Evolutionary conservation across 1,284 basidiomycete genomes (phyloP).

Genomic region (Trametes pubescens): DNA sequence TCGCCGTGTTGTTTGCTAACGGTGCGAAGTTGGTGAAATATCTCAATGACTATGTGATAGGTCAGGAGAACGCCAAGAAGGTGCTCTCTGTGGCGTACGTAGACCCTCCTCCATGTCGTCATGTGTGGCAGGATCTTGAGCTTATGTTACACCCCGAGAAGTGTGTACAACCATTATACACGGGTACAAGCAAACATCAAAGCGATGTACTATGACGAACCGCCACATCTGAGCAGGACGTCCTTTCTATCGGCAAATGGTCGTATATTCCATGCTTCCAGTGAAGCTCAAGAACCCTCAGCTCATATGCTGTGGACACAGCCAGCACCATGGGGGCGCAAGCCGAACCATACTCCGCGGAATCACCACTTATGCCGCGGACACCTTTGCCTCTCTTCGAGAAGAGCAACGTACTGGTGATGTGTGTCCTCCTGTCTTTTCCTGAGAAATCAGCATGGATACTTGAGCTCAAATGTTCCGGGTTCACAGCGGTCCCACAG

Average conservation of each 20-base stretch:
- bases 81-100: slow-evolving; percentile 74
- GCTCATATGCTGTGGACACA: neutral
- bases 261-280: slow-evolving; percentile 30
- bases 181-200: slow-evolving; percentile 74
- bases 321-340: slow-evolving; percentile 42
- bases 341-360: slow-evolving; percentile 62
- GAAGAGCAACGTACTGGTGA: slow-evolving; percentile 92
- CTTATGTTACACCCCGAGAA: slow-evolving; percentile 43
- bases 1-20: slow-evolving; percentile 2
- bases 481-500: slow-evolving; percentile 76
- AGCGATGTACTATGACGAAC: slow-evolving; percentile 53
- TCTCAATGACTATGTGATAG: slow-evolving; percentile 90
- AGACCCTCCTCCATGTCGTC: neutral
- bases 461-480: neutral
- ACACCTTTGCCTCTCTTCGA: slow-evolving; percentile 73
- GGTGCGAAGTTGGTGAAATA: slow-evolving; percentile 78
- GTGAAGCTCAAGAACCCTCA: neutral
- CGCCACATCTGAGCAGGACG: slow-evolving; percentile 35
- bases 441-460: neutral
- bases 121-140: neutral
- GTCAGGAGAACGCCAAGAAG: slow-evolving; percentile 93
- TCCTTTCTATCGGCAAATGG: slow-evolving; percentile 43
- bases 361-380: slow-evolving; percentile 51
- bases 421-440: slow-evolving; percentile 57
- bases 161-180: slow-evolving; percentile 94